Percentiles rank a stretch among this genome's conserved stretches.
Conservation (phyloP, 306 rosid genomes). For the Mucuna pruriens region DNA sequence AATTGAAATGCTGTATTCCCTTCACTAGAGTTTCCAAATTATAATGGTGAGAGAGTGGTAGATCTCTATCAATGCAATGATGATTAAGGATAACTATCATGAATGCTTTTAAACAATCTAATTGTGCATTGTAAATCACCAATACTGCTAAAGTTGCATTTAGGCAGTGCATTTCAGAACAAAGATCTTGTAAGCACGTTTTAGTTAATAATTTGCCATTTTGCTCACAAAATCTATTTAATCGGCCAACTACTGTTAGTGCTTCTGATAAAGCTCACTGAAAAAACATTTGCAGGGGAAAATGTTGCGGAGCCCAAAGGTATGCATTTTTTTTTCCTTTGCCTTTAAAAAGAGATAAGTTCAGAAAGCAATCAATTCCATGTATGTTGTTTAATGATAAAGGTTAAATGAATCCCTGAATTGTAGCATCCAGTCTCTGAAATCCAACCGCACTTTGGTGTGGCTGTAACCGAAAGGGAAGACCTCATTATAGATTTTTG, state of each 20-base stretch:
- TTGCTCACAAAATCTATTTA: not conserved
- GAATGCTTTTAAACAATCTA: not conserved
- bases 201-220: not conserved
- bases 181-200: not conserved
- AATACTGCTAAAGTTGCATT: slow-evolving; percentile 4
- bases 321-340: slow-evolving; percentile 25
- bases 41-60: not conserved
- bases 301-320: slow-evolving; percentile 29
- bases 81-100: not conserved
- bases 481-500: slow-evolving; percentile 51
- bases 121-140: not conserved
- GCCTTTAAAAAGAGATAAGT: slow-evolving; percentile 38
- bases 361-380: slow-evolving; percentile 35
- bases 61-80: not conserved
- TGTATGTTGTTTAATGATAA: slow-evolving; percentile 33
- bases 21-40: not conserved
- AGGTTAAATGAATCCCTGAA: slow-evolving; percentile 50
- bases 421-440: slow-evolving; percentile 46
- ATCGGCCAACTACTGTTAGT: slow-evolving; percentile 18
- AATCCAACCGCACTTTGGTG: slow-evolving; percentile 51
- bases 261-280: slow-evolving; percentile 42
- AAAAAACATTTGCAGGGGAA: slow-evolving; percentile 12
- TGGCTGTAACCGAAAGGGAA: slow-evolving; percentile 47
- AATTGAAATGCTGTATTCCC: slow-evolving; percentile 8
- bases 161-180: not conserved